Percentiles rank a stretch among this genome's conserved stretches.
phyloP scores from a whole-genome alignment of 2,329 filamentous ascomycete species.

The Keithomyces neogunnii region DNA sequence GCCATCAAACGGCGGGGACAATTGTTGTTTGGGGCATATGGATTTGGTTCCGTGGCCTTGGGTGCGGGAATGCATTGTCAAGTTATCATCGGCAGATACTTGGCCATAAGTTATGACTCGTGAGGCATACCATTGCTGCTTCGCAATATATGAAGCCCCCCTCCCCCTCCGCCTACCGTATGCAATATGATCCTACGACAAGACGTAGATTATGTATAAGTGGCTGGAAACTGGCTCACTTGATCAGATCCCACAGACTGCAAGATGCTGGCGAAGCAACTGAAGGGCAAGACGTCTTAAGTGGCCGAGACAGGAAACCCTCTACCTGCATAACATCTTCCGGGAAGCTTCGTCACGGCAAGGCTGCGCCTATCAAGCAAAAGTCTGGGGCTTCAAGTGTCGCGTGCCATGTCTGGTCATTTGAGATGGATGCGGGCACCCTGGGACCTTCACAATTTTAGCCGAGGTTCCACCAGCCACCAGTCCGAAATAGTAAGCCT shows the following conservation, averaged over 20 bases:
- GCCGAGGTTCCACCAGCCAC: conserved; percentile 22
- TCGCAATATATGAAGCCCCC: neutral
- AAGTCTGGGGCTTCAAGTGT: neutral
- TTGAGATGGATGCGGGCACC: too few relatives aligned
- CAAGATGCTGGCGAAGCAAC: neutral
- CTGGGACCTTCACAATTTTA: conserved; percentile 12
- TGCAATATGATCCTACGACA: neutral
- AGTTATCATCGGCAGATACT: conserved; percentile 12
- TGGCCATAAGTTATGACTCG: conserved; percentile 7
- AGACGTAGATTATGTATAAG: neutral
- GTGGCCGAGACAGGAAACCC: too few relatives aligned
- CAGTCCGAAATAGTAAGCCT: too few relatives aligned
- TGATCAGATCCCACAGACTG: neutral
- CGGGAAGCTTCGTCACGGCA: too few relatives aligned
- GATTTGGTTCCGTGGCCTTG: conserved; percentile 19
- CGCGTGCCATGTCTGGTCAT: conserved; percentile 1
- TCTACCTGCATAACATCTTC: too few relatives aligned
- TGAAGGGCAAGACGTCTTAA: neutral
- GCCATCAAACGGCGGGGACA: conserved; percentile 20
- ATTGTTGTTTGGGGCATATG: conserved; percentile 19
- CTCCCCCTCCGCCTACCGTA: too few relatives aligned
- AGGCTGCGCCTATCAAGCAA: neutral
- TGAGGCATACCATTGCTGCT: conserved; percentile 4
- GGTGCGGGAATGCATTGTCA: conserved; percentile 22
- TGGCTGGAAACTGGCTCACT: neutral